Evolutionary conservation across 2,329 filamentous ascomycete genomes (phyloP).

Genomic region (Chaetomiaceae sp.): DNA sequence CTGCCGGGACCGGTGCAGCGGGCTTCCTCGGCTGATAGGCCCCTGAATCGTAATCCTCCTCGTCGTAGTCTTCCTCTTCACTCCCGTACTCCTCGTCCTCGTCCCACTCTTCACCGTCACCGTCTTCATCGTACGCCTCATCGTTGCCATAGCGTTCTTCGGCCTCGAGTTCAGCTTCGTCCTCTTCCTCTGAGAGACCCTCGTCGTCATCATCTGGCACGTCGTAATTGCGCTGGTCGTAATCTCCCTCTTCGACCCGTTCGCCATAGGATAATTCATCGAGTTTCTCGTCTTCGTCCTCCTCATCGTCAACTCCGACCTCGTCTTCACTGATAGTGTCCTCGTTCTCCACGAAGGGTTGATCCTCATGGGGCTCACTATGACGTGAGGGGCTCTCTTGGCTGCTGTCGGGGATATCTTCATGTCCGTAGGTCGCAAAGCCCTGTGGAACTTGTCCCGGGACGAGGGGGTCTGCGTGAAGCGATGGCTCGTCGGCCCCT

Average conservation of each 20-base stretch:
- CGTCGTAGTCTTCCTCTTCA: constrained; percentile 27
- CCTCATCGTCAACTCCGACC: constrained; percentile 17
- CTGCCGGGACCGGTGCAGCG: constrained; percentile 21
- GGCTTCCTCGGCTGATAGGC: constrained; percentile 12
- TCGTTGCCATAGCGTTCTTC: constrained; percentile 21
- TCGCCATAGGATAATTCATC: constrained; percentile 21
- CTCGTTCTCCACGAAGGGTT: constrained; percentile 8
- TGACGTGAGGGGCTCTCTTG: neutral
- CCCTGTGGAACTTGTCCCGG: constrained; percentile 21
- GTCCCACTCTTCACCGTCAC: constrained; percentile 19
- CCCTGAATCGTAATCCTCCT: constrained; percentile 28
- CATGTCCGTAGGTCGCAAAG: constrained; percentile 24
- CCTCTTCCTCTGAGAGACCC: constrained; percentile 22
- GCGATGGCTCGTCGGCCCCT: constrained; percentile 7
- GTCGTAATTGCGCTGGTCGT: constrained; percentile 27
- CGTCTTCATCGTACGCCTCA: constrained; percentile 18
- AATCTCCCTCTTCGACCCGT: constrained; percentile 25
- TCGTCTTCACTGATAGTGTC: constrained; percentile 4
- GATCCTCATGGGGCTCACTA: neutral
- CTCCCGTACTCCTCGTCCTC: constrained; percentile 28
- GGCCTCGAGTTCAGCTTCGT: constrained; percentile 21
- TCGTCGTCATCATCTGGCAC: constrained; percentile 25
- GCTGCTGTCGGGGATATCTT: neutral
- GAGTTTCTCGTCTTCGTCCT: constrained; percentile 16
- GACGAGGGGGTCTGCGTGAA: constrained; percentile 13